These are phyloP conservation scores for Fusarium acutatum DNA, from an alignment of 2,329 filamentous ascomycete species.

Conservation along the genomic window DNA sequence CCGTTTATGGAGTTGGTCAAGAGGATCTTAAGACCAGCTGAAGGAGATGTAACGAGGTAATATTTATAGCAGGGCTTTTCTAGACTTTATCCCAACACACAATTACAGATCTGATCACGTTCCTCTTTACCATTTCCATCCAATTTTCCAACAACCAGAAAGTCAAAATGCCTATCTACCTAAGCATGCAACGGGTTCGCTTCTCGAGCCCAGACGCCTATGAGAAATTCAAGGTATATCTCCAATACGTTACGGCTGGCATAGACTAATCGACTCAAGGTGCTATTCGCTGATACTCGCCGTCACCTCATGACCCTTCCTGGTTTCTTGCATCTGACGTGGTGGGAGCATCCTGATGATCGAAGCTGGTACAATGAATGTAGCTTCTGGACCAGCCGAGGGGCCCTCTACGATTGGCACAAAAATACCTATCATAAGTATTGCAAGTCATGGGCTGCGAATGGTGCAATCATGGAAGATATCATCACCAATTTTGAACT, in stretches of 20 bases:
- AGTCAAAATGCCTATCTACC: slow-evolving; percentile 15
- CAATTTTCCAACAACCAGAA: fast-evolving
- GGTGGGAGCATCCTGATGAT: slow-evolving; percentile 29
- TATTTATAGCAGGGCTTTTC: neutral
- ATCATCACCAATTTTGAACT: slow-evolving; percentile 35
- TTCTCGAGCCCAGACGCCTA: slow-evolving; percentile 28
- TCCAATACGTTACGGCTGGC: fast-evolving
- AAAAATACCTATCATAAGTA: slow-evolving; percentile 33
- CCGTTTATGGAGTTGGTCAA: neutral
- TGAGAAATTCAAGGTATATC: slow-evolving; percentile 15
- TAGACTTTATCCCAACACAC: neutral
- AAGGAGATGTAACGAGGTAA: neutral
- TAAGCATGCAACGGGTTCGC: slow-evolving; percentile 15
- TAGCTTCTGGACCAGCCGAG: slow-evolving; percentile 33
- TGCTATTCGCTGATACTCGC: slow-evolving; percentile 25
- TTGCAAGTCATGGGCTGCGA: slow-evolving; percentile 27
- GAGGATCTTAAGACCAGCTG: neutral
- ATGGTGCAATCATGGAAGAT: slow-evolving; percentile 35
- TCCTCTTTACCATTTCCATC: neutral
- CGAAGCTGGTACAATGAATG: slow-evolving; percentile 30
- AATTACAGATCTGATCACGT: neutral
- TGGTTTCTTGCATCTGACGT: slow-evolving; percentile 17
- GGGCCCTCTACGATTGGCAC: slow-evolving; percentile 30
- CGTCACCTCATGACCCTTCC: slow-evolving; percentile 24
- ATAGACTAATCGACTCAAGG: neutral